phyloP scores from a whole-genome alignment of 2,329 filamentous ascomycete species.

The Fusarium keratoplasticum region DNA sequence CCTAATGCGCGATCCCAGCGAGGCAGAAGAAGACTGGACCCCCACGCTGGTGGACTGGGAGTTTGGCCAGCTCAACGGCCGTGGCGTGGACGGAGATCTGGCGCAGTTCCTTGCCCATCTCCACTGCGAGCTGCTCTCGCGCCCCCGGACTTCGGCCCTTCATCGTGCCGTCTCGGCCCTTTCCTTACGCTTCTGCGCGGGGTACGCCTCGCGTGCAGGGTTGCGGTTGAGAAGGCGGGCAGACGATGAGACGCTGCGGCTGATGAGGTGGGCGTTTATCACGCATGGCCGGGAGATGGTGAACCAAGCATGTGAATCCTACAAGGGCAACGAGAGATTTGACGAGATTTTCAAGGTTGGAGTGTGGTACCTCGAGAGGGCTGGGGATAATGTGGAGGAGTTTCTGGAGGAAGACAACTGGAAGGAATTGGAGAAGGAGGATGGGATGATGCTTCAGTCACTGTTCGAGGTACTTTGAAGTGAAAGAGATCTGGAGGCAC shows the following conservation, averaged over 20 bases:
- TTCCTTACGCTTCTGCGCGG: slow-evolving; percentile 16
- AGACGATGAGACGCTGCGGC: slow-evolving; percentile 9
- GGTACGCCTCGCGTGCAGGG: slow-evolving; percentile 11
- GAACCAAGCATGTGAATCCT: slow-evolving; percentile 26
- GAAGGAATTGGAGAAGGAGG: slow-evolving; percentile 14
- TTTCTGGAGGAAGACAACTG: slow-evolving; percentile 26
- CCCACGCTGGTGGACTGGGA: slow-evolving; percentile 37
- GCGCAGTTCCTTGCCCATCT: slow-evolving; percentile 34
- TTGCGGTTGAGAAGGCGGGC: slow-evolving; percentile 1
- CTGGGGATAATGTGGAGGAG: slow-evolving; percentile 18
- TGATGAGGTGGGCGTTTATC: slow-evolving; percentile 30
- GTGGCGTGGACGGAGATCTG: slow-evolving; percentile 36
- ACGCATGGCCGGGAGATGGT: slow-evolving; percentile 31
- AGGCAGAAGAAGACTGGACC: slow-evolving; percentile 1
- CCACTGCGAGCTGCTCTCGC: slow-evolving; percentile 17
- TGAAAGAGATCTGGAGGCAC: background rate
- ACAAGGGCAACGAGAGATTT: background rate
- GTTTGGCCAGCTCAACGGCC: slow-evolving; percentile 27
- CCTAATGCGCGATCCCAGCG: slow-evolving; percentile 13
- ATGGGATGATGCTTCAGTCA: background rate
- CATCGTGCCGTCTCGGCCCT: slow-evolving; percentile 5
- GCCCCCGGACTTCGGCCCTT: background rate
- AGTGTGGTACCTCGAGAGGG: slow-evolving; percentile 33
- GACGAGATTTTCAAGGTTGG: slow-evolving; percentile 22
- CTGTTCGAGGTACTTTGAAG: background rate